These are phyloP conservation scores for Pleurotus platypus DNA, from an alignment of 768 basidiomycete species.

Conservation along the genomic window DNA sequence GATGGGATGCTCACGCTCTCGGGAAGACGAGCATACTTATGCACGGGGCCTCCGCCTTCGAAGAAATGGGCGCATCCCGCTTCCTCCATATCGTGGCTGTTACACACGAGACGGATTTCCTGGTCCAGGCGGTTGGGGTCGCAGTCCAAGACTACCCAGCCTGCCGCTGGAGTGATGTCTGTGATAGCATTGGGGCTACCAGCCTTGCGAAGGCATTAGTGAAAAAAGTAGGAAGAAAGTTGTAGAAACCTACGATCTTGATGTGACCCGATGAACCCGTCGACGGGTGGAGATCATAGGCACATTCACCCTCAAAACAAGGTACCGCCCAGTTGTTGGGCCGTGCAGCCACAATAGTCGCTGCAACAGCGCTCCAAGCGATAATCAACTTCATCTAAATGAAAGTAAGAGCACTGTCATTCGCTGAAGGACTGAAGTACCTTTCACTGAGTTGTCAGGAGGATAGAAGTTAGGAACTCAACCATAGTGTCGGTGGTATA, in stretches of 20 bases:
- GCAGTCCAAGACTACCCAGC: slow-evolving; percentile 14
- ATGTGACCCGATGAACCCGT: not conserved
- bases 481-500: no score
- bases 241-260: slow-evolving; percentile 8
- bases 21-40: slow-evolving; percentile 50
- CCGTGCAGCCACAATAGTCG: not conserved
- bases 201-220: slow-evolving; percentile 6
- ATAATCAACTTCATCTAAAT: not conserved
- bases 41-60: slow-evolving; percentile 32
- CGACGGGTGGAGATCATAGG: slow-evolving; percentile 10
- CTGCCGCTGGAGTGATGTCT: slow-evolving; percentile 13
- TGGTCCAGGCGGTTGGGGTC: slow-evolving; percentile 8
- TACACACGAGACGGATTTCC: slow-evolving; percentile 15
- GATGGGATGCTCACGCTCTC: slow-evolving; percentile 34
- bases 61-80: slow-evolving; percentile 37
- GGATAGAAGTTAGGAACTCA: no score
- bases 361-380: not conserved
- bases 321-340: not conserved
- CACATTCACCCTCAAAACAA: slow-evolving; percentile 11
- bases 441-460: no score
- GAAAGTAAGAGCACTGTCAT: not conserved
- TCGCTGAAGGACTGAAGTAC: no score
- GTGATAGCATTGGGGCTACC: slow-evolving; percentile 10
- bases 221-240: not conserved
- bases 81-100: slow-evolving; percentile 9